These are phyloP conservation scores for Dioscorea alata DNA, from an alignment of 106 monocot species.

Conservation along the genomic window DNA sequence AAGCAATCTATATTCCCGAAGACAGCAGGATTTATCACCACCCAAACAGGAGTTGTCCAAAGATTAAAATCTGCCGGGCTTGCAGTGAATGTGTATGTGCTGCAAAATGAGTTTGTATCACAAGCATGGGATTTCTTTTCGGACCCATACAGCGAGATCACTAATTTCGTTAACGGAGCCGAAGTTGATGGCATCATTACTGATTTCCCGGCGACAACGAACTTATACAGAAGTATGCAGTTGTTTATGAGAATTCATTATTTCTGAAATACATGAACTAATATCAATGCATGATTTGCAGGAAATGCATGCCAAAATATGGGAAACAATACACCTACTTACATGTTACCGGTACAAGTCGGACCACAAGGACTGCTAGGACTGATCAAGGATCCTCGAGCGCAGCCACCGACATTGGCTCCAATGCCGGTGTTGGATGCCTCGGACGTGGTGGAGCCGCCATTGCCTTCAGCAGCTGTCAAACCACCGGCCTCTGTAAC, in stretches of 20 bases:
- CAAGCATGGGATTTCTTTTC: conserved; percentile 68
- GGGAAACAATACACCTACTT: conserved; percentile 27
- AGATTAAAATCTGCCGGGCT: conserved; percentile 43
- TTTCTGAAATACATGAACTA: no score
- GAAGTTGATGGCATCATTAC: conserved; percentile 61
- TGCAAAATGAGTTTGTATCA: conserved; percentile 62
- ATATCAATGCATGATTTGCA: conserved; percentile 13
- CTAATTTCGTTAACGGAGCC: conserved; percentile 27
- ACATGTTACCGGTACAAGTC: conserved; percentile 28
- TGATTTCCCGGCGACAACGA: conserved; percentile 59
- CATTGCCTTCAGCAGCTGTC: conserved; percentile 31
- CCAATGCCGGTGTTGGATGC: conserved; percentile 36
- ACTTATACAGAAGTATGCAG: conserved; percentile 54
- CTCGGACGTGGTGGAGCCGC: conserved; percentile 49
- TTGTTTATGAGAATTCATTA: not conserved
- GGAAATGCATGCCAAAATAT: conserved; percentile 40
- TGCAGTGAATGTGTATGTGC: conserved; percentile 44
- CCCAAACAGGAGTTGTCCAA: conserved; percentile 25
- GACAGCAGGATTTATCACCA: conserved; percentile 14
- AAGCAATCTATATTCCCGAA: conserved; percentile 50
- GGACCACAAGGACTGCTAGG: conserved; percentile 20
- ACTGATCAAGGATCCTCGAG: not conserved
- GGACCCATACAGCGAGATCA: conserved; percentile 64
- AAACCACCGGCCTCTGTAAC: not conserved
- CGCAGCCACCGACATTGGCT: conserved; percentile 30